These are phyloP conservation scores for Ailanthus altissimus DNA, from an alignment of 345 rosid species.

Conservation along the genomic window DNA sequence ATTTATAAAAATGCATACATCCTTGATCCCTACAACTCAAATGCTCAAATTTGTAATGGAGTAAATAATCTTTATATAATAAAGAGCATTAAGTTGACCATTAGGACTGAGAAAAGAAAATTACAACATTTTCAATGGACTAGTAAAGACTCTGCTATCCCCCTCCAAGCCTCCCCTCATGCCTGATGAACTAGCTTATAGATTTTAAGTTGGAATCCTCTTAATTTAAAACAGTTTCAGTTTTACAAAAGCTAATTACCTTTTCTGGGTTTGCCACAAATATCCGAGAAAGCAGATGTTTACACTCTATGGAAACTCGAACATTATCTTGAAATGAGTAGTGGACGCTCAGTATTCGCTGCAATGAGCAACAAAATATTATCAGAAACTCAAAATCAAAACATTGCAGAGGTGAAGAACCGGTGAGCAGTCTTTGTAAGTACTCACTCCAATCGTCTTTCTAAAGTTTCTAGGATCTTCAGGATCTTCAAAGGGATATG, in stretches of 20 bases:
- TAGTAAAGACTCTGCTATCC: not conserved
- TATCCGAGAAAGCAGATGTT: slow-evolving; percentile 58
- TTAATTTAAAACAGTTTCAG: not conserved
- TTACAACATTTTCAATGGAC: not conserved
- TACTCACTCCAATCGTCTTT: slow-evolving; percentile 45
- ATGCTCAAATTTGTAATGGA: not conserved
- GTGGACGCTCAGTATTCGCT: slow-evolving; percentile 49
- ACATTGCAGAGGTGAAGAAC: not conserved
- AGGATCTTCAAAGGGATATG: slow-evolving; percentile 66
- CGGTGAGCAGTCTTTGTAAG: not conserved
- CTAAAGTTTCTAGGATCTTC: slow-evolving; percentile 54
- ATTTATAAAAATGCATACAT: not conserved
- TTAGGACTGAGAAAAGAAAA: not conserved
- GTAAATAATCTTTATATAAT: not conserved
- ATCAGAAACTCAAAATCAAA: not conserved
- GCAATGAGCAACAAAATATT: slow-evolving; percentile 15
- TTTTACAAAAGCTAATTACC: slow-evolving; percentile 32
- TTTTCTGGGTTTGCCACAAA: slow-evolving; percentile 60
- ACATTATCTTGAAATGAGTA: slow-evolving; percentile 66
- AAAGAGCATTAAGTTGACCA: not conserved
- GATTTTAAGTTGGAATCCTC: not conserved
- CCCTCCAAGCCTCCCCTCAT: not conserved
- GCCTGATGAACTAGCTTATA: not conserved
- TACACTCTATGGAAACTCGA: slow-evolving; percentile 56
- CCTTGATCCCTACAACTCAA: not conserved